Evolutionary conservation across 1,284 basidiomycete species (phyloP).

Genomic region (Cystobasidium pallidum): DNA sequence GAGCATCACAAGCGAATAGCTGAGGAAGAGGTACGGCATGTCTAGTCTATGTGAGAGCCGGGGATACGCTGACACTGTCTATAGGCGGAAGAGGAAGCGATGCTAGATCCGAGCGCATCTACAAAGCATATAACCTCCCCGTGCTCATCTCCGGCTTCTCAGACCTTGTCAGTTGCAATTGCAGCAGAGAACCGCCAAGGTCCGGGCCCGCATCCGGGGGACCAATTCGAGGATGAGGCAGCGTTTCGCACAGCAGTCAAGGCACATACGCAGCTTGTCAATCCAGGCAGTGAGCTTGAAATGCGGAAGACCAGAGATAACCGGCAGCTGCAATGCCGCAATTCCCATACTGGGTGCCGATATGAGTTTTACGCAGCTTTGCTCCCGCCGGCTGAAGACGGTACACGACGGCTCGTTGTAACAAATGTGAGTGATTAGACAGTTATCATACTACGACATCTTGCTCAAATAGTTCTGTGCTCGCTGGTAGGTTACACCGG

Average conservation of each 20-base stretch:
- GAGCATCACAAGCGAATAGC: slow-evolving; percentile 27
- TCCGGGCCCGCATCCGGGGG: slow-evolving; percentile 19
- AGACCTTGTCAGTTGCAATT: background rate
- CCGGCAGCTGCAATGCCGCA: background rate
- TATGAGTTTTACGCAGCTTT: slow-evolving; percentile 39
- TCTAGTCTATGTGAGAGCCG: background rate
- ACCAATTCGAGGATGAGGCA: slow-evolving; percentile 24
- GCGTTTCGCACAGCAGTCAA: slow-evolving; percentile 9
- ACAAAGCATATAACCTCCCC: background rate
- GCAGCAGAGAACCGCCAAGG: background rate
- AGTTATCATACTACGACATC: background rate
- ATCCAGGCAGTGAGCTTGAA: slow-evolving; percentile 28
- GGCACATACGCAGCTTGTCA: slow-evolving; percentile 12
- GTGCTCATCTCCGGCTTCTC: too few species aligned
- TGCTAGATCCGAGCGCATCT: background rate
- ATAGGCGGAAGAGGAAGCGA: slow-evolving; percentile 33
- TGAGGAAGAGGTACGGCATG: slow-evolving; percentile 10
- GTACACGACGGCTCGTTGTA: slow-evolving; percentile 8
- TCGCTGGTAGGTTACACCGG: slow-evolving; percentile 13
- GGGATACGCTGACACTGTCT: background rate
- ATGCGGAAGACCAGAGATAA: slow-evolving; percentile 1
- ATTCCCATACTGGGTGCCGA: slow-evolving; percentile 33
- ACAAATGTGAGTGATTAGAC: slow-evolving; percentile 24
- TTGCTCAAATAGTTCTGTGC: background rate
- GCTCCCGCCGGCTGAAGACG: slow-evolving; percentile 6